These are phyloP conservation scores for Ochromonas danica DNA, from an alignment of 108 stramenopile species.

Conservation along the genomic window DNA sequence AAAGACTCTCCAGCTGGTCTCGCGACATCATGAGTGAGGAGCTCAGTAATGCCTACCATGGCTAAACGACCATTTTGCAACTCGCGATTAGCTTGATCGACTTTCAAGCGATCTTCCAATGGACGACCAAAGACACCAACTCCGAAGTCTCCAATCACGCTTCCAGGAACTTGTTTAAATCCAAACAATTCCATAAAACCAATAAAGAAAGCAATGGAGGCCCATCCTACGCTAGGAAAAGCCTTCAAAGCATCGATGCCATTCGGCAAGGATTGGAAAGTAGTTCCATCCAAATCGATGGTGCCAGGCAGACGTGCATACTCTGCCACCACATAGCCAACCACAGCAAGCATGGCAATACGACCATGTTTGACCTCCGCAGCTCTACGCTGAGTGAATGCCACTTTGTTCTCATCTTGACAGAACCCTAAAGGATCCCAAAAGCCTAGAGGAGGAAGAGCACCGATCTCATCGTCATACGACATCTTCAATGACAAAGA, in stretches of 20 bases:
- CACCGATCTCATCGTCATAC: slow-evolving; percentile 64
- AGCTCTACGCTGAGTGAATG: slow-evolving; percentile 69
- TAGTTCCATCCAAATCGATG: slow-evolving; percentile 56
- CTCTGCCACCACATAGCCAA: slow-evolving; percentile 60
- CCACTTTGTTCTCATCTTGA: slow-evolving; percentile 36
- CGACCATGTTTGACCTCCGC: slow-evolving; percentile 83
- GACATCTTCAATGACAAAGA: background rate
- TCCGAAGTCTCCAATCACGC: background rate
- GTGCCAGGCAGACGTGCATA: slow-evolving; percentile 68
- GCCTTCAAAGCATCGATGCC: background rate
- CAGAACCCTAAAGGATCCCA: slow-evolving; percentile 76
- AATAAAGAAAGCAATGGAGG: background rate
- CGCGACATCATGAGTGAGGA: background rate
- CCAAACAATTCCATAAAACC: background rate
- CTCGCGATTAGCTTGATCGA: no score
- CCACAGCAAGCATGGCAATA: slow-evolving; percentile 74
- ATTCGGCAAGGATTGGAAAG: background rate
- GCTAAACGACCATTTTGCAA: background rate
- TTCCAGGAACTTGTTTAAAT: background rate
- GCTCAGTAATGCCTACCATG: background rate
- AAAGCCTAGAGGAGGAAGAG: slow-evolving; percentile 75
- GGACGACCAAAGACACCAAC: background rate
- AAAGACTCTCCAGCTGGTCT: background rate
- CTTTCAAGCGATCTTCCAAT: background rate
- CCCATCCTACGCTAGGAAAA: background rate